Evolutionary conservation across 2,329 filamentous ascomycete genomes (phyloP).

Genomic region (Fusarium decemcellulare): DNA sequence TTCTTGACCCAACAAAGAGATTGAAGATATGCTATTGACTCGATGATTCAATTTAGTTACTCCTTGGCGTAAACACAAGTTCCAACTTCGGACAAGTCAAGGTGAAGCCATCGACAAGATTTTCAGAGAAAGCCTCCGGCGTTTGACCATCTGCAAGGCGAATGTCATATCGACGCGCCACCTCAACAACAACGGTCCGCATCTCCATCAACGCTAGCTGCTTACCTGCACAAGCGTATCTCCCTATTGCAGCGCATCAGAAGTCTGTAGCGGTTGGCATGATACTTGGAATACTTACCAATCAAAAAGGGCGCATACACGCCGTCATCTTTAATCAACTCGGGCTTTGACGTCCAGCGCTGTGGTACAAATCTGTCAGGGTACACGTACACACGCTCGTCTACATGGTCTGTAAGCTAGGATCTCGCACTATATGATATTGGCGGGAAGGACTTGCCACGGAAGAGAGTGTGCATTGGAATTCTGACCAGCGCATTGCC

Average conservation of each 20-base stretch:
- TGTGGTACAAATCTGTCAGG: neutral
- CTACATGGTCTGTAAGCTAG: neutral
- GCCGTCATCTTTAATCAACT: neutral
- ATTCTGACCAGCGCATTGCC: conserved; percentile 9
- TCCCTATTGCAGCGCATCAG: neutral
- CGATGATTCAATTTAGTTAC: too few species aligned
- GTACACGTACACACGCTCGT: neutral
- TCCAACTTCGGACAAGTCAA: neutral
- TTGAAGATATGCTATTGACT: too few species aligned
- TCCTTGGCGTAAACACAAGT: neutral
- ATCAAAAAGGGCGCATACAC: neutral
- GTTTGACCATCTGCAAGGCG: neutral
- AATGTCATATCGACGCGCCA: neutral
- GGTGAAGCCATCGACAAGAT: neutral
- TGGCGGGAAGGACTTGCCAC: neutral
- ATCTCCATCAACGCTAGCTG: neutral
- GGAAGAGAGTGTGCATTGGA: neutral
- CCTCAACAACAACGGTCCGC: neutral
- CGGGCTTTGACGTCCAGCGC: neutral
- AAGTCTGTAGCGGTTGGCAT: too few species aligned
- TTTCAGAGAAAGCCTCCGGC: neutral
- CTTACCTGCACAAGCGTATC: neutral
- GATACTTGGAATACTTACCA: neutral
- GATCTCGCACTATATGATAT: neutral
- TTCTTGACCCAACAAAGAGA: too few species aligned